A percentile compares a stretch with the other conserved stretches of the same genome.
Conservation (phyloP, 257 asterid species). For the Datura wrightii region DNA sequence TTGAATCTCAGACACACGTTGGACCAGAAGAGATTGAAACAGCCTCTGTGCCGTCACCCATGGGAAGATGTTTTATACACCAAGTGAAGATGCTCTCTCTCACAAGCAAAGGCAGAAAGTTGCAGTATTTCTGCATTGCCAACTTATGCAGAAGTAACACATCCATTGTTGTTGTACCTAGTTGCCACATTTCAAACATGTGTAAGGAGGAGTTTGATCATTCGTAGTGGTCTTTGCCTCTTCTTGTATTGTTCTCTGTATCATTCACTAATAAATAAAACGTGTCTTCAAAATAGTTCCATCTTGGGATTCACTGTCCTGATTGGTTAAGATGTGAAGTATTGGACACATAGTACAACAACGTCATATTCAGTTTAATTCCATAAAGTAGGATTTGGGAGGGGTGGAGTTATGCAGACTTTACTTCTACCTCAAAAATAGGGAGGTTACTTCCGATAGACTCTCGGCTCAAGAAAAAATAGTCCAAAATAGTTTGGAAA, state of each 20-base stretch:
- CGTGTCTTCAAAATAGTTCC: neutral
- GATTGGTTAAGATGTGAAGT: neutral
- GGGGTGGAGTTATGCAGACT: too few species aligned
- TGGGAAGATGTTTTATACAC: constrained; percentile 99
- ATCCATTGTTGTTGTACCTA: neutral
- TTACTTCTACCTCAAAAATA: too few species aligned
- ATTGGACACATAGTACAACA: neutral
- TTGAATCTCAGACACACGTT: constrained; percentile 74
- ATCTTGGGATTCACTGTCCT: neutral
- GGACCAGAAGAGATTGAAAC: constrained; percentile 96
- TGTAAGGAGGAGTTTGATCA: neutral
- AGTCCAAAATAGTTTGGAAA: too few species aligned
- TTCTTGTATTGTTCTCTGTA: neutral
- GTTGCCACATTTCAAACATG: too few species aligned
- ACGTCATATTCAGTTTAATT: too few species aligned
- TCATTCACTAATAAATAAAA: neutral
- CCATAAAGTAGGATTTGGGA: too few species aligned
- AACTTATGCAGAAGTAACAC: constrained; percentile 4
- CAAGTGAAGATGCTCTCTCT: constrained; percentile 53
- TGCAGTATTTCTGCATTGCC: neutral
- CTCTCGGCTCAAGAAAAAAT: too few species aligned
- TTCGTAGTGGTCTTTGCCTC: neutral
- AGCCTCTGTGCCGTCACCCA: constrained; percentile 96
- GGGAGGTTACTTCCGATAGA: too few species aligned
- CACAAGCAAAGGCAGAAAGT: constrained; percentile 9